Evolutionary conservation across 805 yeast genomes (phyloP).

Genomic region (Metschnikowia shivogae): DNA sequence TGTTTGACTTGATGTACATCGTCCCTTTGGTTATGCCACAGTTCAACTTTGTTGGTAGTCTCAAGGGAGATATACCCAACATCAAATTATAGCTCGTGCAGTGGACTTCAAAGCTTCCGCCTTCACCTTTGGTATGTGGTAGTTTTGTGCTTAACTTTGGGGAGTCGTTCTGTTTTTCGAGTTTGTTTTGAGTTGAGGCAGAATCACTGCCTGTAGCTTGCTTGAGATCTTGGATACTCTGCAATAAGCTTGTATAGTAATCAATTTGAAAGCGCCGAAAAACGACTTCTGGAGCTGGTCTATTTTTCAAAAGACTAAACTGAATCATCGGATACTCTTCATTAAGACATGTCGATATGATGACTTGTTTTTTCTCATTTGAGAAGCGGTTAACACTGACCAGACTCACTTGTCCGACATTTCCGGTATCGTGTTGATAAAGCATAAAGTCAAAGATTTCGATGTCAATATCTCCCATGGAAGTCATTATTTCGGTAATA

Average conservation of each 20-base stretch:
- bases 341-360: not conserved
- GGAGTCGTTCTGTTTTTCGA: not conserved
- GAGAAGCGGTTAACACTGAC: conserved; percentile 14
- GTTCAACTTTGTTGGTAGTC: conserved; percentile 50
- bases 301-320: conserved; percentile 20
- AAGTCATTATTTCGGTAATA: conserved; percentile 16
- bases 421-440: conserved; percentile 15
- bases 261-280: conserved; percentile 48
- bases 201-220: conserved; percentile 7
- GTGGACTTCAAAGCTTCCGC: conserved; percentile 21
- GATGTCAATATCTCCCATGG: conserved; percentile 26
- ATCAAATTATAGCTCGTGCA: conserved; percentile 48
- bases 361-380: not conserved
- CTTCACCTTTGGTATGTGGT: not conserved
- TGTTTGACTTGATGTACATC: conserved; percentile 41
- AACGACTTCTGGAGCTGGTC: conserved; percentile 37
- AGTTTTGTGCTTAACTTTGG: not conserved
- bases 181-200: conserved; percentile 1
- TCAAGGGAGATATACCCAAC: conserved; percentile 60
- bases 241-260: conserved; percentile 60
- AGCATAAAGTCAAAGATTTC: conserved; percentile 15
- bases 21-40: conserved; percentile 52
- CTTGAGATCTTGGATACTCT: conserved; percentile 9
- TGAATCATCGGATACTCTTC: conserved; percentile 23
- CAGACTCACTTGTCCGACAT: conserved; percentile 22